phyloP scores from a whole-genome alignment of 164 flowering plant species.

The Brasenia schreberi region DNA sequence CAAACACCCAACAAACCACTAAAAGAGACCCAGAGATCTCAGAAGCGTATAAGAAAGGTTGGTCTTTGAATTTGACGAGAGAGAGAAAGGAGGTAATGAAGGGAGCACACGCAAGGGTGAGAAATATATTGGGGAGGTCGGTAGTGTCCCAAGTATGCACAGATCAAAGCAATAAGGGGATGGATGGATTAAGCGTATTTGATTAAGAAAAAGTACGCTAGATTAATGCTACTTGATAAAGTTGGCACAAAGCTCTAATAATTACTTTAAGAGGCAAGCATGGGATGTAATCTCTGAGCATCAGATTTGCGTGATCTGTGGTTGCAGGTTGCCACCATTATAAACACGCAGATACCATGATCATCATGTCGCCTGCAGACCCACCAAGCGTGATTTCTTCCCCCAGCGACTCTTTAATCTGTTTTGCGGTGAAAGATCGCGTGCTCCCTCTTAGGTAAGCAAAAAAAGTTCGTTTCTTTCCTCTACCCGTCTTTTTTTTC shows the following conservation, averaged over 20 bases:
- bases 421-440: not conserved
- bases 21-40: too few species aligned
- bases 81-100: not conserved
- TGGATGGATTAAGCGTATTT: too few species aligned
- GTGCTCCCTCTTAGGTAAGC: not conserved
- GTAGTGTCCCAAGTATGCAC: not conserved
- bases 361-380: not conserved
- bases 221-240: too few species aligned
- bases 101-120: not conserved
- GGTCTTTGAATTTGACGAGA: not conserved
- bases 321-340: not conserved
- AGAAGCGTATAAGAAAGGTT: not conserved
- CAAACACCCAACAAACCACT: too few species aligned
- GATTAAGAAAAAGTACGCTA: too few species aligned
- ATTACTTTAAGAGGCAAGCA: not conserved
- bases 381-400: not conserved
- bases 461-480: too few species aligned
- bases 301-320: constrained; percentile 1
- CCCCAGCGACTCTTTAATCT: not conserved
- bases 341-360: constrained; percentile 2
- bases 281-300: not conserved
- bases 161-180: not conserved
- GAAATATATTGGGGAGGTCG: not conserved
- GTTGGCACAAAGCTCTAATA: not conserved
- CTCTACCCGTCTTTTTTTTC: too few species aligned